Conservation (phyloP, 2,329 filamentous ascomycete genomes). For the Neurospora crassa region DNA sequence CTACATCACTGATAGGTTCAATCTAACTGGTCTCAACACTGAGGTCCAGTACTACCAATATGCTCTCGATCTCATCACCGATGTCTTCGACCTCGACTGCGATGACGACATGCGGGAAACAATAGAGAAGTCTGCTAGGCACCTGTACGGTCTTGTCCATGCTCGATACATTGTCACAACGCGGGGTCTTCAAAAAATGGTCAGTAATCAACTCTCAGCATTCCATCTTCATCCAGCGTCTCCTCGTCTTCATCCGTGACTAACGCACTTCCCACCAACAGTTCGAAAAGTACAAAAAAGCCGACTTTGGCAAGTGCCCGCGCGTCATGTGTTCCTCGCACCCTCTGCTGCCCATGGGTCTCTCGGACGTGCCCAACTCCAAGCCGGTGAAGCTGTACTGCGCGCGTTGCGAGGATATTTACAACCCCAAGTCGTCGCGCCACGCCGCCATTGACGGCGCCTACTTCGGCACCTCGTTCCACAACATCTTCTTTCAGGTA, state of each 20-base stretch:
- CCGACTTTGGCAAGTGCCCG: slow-evolving; percentile 95
- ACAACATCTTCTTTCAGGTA: slow-evolving; percentile 98
- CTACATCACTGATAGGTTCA: slow-evolving; percentile 96
- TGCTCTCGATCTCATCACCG: slow-evolving; percentile 91
- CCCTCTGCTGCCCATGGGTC: slow-evolving; percentile 87
- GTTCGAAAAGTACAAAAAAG: slow-evolving; percentile 98
- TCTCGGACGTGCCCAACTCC: slow-evolving; percentile 77
- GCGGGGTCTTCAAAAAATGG: slow-evolving; percentile 90
- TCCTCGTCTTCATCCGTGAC: not conserved
- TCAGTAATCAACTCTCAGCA: slow-evolving; percentile 32
- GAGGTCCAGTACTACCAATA: slow-evolving; percentile 99
- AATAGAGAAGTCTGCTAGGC: slow-evolving; percentile 93
- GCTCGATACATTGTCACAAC: slow-evolving; percentile 96
- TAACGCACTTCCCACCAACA: slow-evolving; percentile 26
- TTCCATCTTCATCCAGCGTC: not conserved
- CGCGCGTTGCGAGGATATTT: slow-evolving; percentile 92
- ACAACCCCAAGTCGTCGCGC: slow-evolving; percentile 95
- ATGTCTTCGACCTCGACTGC: slow-evolving; percentile 97
- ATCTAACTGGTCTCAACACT: slow-evolving; percentile 90
- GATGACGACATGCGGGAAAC: slow-evolving; percentile 97
- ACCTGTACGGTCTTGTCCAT: slow-evolving; percentile 92
- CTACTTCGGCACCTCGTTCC: slow-evolving; percentile 96
- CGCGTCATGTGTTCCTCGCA: slow-evolving; percentile 92
- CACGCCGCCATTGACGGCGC: slow-evolving; percentile 94
- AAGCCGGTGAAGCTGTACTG: slow-evolving; percentile 97